Evolutionary conservation across 2,329 filamentous ascomycete species (phyloP), one percentile per base, ranked within the genome.

Genomic region (Alternaria angustiovoidea): DNA sequence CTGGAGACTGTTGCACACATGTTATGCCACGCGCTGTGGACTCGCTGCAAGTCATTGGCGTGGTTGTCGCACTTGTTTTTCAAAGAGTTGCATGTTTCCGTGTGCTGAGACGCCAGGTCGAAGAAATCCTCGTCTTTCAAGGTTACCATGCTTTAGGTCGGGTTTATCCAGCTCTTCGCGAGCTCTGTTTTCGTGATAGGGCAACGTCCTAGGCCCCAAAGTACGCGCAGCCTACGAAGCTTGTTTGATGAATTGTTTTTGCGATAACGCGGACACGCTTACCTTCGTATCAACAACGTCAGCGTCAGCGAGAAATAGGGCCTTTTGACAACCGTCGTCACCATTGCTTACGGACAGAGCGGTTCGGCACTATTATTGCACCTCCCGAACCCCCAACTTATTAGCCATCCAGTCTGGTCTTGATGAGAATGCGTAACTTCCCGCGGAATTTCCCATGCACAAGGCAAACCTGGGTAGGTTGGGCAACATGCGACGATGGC

Each of bases 401-500:
- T 16, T 3, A 41, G 9, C 42, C 5, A n/a, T 54, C n/a, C 26
- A 36, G 24, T 54, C 47, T 34, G 18, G 32, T 24, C 49, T 34
- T 54, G 26, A 32, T 41, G 24, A 32, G 18, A 14, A 41, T 11
- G 42, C n/a, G 18, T 26, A 18, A 44, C 34, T 34, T 46, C 42
- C 16, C 46, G 16, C 46, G 32, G 20, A n/a, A 24, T 36, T 49
- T 49, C 16, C 46, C 46, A 49, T 49, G 18, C 30, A 36, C 42
- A 54, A 41, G 51, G 44, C 14, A 38, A 12, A 18, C 34, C 8
- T 26, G 44, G 48, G 14, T n/a, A 53, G 26, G 32, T 36, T 39
- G 14, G 41, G 36, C 42, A 59, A 34, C 41, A 12, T 41, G 42
- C 46, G 26, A 55, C 44, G 44, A n/a, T 51, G 41, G 30, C 26